Base-by-base conservation (phyloP, 805 yeast species). In the Cyberlindnera japonica region DNA sequence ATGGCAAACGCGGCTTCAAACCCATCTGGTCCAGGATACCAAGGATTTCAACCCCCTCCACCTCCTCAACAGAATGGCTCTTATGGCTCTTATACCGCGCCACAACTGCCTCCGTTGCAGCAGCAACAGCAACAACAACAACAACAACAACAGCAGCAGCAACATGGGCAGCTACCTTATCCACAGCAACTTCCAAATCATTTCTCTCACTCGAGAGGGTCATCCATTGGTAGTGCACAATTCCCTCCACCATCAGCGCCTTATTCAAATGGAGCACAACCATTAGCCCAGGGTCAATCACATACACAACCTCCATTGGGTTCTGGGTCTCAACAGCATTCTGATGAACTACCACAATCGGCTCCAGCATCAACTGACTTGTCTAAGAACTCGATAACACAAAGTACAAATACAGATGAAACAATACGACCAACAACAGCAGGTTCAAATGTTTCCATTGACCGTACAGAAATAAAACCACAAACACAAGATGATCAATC, bases 31-130 rank as follows among this genome's bases (percentile, higher is more conserved):
- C 35, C 26, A 16, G 34, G 38, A 13, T 24, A 16, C 24, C 29
- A 25, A 8, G 40, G 28, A 24, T 43, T 38, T 13, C 38, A 37
- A 19, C 40, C 41, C 20, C 33, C 36, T 24, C 38, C 45, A 20
- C 40, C 37, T 33, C 38, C 40, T 8, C 38, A 26, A 17, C 32
- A 13, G 14, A 20, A n/a, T 32, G 24, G 14, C 4, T 14, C 38
- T 21, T 35, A 33, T 17, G 32, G 28, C 21, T 18, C 33, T 10
- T 48, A 41, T 31, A 40, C 37, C 7, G 44, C 49, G 15, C 41
- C 49, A 6, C 54, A 48, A 26, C 26, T 48, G 9, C 54, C 54
- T 5, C 54, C 54, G 13, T 29, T 49, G 15, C 49, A 49, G 23
- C 47, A 41, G 12, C 44, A 34, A 15, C 49, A 39, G 17, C 17